Base-by-base conservation (phyloP, 768 basidiomycete species). In the Amyloporia xantha region DNA sequence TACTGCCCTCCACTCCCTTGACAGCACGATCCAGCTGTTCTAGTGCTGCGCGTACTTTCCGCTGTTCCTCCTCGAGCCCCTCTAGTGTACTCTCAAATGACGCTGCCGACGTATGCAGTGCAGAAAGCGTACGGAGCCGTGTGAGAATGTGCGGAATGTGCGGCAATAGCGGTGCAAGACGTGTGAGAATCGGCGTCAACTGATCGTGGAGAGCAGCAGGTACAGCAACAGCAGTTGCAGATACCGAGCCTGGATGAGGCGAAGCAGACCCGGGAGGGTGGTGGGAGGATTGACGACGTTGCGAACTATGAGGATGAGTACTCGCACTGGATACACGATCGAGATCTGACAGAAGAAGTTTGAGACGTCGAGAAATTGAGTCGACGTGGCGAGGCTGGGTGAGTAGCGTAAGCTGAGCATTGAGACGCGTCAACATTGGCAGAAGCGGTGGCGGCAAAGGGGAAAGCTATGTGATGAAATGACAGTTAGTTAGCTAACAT, bases 301-400 rank as follows among this genome's bases (percentile, higher is more conserved):
- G 57, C 43, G 75, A 69, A 47, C 70, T 72, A 61, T 73, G 80
- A 5, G 64, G 62, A 37, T 63, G 66, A 33, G 59, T 59, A 54
- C 61, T 67, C 42, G 66, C 33, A 49, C 63, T 37, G 27, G 84
- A 81, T 3, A 80, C 77, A 25, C 94, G 84, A 43, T 98, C 95
- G 44, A 99, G 78, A 66, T 99, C 96, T 1, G 92, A 85, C 12
- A 95, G 75, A 15, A 98, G 78, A 6, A 97, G 71, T 60, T 98
- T 99, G 52, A 98, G 78, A 4, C 95, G 84, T 4, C 95, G 81
- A 1, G 94, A 94, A 53, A 97, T 87, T 10, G 91, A 88, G 66
- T 99, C 96, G 43, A 98, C 84, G 61, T 98, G 93, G 13, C 94
- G 82, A 0, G 96, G 95, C 69, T 97, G 93, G 0, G 95, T 90